These are phyloP conservation scores for Pythium myriotylum DNA, from an alignment of 352 stramenopile species.

Conservation along the genomic window DNA sequence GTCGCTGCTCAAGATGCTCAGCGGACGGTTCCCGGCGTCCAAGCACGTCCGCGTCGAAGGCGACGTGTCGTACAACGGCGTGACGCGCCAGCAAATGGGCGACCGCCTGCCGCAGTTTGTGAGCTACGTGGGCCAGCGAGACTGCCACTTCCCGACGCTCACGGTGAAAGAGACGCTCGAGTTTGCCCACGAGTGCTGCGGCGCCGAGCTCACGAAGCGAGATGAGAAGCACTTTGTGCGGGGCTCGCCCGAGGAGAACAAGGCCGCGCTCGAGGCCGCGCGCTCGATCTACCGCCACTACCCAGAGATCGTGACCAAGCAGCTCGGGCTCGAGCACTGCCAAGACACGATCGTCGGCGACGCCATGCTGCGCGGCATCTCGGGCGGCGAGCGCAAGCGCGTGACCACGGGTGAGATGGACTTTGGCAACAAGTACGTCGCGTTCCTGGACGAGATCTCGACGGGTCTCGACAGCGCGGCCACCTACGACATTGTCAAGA, in stretches of 20 bases:
- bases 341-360: conserved; percentile 67
- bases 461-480: conserved; percentile 91
- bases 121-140: conserved; percentile 49
- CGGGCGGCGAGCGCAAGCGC: conserved; percentile 65
- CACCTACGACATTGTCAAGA: conserved; percentile 86
- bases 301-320: conserved; percentile 48
- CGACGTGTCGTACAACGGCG: conserved; percentile 50
- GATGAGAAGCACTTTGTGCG: conserved; percentile 35
- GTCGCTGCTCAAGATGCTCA: conserved; percentile 54
- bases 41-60: conserved; percentile 42
- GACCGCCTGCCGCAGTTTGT: conserved; percentile 46
- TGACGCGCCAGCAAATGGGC: conserved; percentile 27
- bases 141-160: conserved; percentile 48
- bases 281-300: conserved; percentile 37
- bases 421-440: conserved; percentile 57
- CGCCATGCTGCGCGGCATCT: conserved; percentile 50
- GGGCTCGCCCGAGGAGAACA: conserved; percentile 47
- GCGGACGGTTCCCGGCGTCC: conserved; percentile 44
- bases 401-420: conserved; percentile 83
- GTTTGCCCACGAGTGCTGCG: conserved; percentile 58
- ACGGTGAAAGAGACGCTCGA: conserved; percentile 53
- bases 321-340: conserved; percentile 38
- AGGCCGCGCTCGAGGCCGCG: conserved; percentile 34
- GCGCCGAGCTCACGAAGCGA: conserved; percentile 28
- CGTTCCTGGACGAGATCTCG: conserved; percentile 90